phyloP scores from a whole-genome alignment of 2,329 filamentous ascomycete species.

The Aspergillus sp. region DNA sequence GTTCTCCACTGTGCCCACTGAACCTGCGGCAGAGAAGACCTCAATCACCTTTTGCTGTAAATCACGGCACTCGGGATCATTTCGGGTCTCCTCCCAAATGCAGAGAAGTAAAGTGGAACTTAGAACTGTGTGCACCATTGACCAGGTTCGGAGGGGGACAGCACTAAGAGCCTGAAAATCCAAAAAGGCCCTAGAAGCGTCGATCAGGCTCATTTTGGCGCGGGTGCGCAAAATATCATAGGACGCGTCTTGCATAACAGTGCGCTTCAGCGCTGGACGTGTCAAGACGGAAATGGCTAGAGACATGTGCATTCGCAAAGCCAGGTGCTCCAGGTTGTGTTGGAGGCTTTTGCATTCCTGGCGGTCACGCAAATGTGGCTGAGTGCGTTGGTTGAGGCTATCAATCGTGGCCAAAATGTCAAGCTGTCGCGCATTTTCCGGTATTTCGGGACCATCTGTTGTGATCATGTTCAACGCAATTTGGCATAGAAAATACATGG shows the following conservation, averaged over 20 bases:
- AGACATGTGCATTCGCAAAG: slow-evolving; percentile 56
- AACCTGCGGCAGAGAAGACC: slow-evolving; percentile 28
- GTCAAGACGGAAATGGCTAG: slow-evolving; percentile 60
- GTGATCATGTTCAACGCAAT: slow-evolving; percentile 41
- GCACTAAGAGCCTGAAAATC: slow-evolving; percentile 35
- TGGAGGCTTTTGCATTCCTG: slow-evolving; percentile 37
- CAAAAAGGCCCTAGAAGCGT: slow-evolving; percentile 33
- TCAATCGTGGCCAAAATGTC: slow-evolving; percentile 47
- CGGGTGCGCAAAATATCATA: slow-evolving; percentile 21
- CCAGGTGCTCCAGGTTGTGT: slow-evolving; percentile 58
- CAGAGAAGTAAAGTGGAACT: slow-evolving; percentile 37
- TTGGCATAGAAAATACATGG: slow-evolving; percentile 33
- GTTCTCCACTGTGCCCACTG: slow-evolving; percentile 11
- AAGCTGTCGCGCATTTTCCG: slow-evolving; percentile 21
- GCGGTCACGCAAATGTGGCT: slow-evolving; percentile 51
- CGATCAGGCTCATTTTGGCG: slow-evolving; percentile 29
- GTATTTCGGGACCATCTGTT: slow-evolving; percentile 39
- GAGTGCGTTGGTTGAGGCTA: slow-evolving; percentile 49
- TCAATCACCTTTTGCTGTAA: slow-evolving; percentile 35
- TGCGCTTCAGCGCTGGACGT: slow-evolving; percentile 54
- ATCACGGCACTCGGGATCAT: slow-evolving; percentile 31
- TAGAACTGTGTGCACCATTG: slow-evolving; percentile 38
- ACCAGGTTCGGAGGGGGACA: slow-evolving; percentile 35
- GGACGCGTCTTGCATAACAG: slow-evolving; percentile 8
- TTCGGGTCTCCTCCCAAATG: slow-evolving; percentile 36